Percentiles rank a stretch among this genome's conserved stretches.
phyloP scores from a whole-genome alignment of 2,329 filamentous ascomycete genomes.

The Nakataea oryzae region DNA sequence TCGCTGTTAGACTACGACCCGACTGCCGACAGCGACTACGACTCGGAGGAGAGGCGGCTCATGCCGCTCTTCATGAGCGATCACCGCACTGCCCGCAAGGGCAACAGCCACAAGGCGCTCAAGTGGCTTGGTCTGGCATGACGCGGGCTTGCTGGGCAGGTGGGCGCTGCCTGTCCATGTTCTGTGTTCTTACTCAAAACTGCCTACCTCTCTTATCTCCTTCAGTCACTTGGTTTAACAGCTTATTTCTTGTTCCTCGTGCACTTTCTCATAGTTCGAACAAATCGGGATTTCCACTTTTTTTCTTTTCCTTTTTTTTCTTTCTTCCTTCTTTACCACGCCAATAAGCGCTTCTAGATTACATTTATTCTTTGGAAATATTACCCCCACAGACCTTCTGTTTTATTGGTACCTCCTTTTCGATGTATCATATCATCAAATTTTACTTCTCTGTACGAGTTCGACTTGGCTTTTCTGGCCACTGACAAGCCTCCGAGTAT shows the following conservation, averaged over 20 bases:
- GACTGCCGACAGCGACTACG: slow-evolving; percentile 29
- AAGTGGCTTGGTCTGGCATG: slow-evolving; percentile 39
- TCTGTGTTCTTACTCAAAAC: background rate
- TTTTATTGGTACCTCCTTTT: too few species aligned
- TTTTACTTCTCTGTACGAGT: too few species aligned
- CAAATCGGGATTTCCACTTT: background rate
- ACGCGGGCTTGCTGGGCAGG: background rate
- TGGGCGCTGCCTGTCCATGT: background rate
- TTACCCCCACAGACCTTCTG: too few species aligned
- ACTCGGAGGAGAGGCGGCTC: slow-evolving; percentile 37
- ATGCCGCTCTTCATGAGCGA: slow-evolving; percentile 35
- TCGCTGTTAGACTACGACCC: slow-evolving; percentile 15
- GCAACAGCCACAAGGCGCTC: slow-evolving; percentile 38
- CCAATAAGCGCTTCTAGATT: too few species aligned
- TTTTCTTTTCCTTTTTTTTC: background rate
- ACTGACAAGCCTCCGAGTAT: too few species aligned
- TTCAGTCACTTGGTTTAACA: background rate
- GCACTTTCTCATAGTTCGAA: too few species aligned
- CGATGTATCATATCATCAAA: too few species aligned
- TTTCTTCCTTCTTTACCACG: background rate
- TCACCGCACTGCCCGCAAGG: slow-evolving; percentile 9
- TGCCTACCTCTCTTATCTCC: background rate
- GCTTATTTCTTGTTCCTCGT: background rate
- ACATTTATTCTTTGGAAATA: too few species aligned
- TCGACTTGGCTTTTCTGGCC: too few species aligned